Base-by-base conservation (phyloP, 106 monocot genomes). In the Gastrodia elata region DNA sequence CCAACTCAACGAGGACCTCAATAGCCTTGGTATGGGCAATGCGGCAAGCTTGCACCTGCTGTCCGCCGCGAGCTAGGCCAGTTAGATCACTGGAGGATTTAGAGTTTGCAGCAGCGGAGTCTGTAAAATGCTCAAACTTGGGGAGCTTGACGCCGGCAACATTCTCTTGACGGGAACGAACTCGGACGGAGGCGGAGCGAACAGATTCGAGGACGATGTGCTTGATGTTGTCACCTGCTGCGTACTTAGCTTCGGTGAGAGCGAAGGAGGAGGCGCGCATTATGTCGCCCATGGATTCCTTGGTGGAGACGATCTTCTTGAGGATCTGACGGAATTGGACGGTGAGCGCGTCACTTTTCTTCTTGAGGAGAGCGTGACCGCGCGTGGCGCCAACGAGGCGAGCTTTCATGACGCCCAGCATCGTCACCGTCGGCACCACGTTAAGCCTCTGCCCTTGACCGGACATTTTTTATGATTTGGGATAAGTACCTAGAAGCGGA, bases 361-460 rank as follows among this genome's bases (percentile, higher is more conserved):
- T 96, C 86, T 96, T 96, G 8, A 96, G 84, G 36, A 96, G 85
- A 41, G 96, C 96, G 73, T 96, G 96, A 41, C 96, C 96, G 24
- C 96, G 83, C 30, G 96, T 96, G 26, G 96, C 96, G 32, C 92
- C 96, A 14, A 90, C 68, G 0, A 96, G 85, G 34, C 92, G 96
- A 24, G 87, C 90, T 75, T 96, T 96, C 89, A 96, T 84, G 32
- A 84, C 84, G 5, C 96, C 96, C 2, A 92, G 90, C 96, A 97
- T 82, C 40, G 96, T 97, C 75, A 92, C 92, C 26, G 96, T 97
- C 32, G 96, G 96, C n/a, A 92, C 96, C 77, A 97, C 96, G 57
- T 56, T 92, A 68, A 97, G 80, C 7, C 96, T 76, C 80, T 97
- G 87, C 52, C 76, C 73, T 68, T 90, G 88, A 11, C 96, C 92